Evolutionary conservation across 441 rosid genomes (phyloP).

Genomic region (Pelargonium citronellum): DNA sequence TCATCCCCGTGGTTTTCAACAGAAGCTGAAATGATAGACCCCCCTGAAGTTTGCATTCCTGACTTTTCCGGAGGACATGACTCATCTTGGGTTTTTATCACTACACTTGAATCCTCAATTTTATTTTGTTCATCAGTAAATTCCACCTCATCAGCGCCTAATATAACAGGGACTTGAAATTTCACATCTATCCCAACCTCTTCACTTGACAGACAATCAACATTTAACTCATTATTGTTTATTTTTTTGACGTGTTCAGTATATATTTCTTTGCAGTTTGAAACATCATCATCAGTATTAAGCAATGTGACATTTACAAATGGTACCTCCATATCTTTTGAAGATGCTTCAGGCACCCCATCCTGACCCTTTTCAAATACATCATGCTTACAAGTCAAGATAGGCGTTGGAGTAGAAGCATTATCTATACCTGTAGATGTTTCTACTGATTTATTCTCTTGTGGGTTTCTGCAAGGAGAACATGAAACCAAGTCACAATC

Average conservation of each 20-base stretch:
- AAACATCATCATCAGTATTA: conserved; percentile 26
- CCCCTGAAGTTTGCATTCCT: conserved; percentile 30
- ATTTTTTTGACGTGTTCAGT: conserved; percentile 20
- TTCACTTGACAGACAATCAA: conserved; percentile 24
- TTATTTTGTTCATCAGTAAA: conserved; percentile 20
- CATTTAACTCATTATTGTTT: conserved; percentile 20
- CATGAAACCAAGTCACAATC: conserved; percentile 21
- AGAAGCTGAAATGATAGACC: conserved; percentile 18
- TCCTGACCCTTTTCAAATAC: conserved; percentile 23
- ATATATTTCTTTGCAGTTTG: conserved; percentile 23
- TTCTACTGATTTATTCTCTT: conserved; percentile 21
- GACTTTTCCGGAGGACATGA: conserved; percentile 24
- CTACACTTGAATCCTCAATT: conserved; percentile 20
- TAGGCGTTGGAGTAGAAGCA: conserved; percentile 19
- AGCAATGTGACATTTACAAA: conserved; percentile 18
- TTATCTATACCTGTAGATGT: conserved; percentile 20
- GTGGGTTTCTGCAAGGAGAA: conserved; percentile 21
- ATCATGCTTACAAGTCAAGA: conserved; percentile 25
- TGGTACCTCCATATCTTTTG: conserved; percentile 23
- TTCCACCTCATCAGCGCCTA: conserved; percentile 24
- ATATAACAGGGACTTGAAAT: conserved; percentile 26
- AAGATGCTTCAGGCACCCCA: conserved; percentile 24
- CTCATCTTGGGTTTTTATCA: conserved; percentile 23
- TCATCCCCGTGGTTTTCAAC: conserved; percentile 20
- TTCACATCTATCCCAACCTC: conserved; percentile 21